Evolutionary conservation across 2,329 filamentous ascomycete species (phyloP), one percentile per base, ranked within the genome.

Genomic region (Thelonectria blattea): DNA sequence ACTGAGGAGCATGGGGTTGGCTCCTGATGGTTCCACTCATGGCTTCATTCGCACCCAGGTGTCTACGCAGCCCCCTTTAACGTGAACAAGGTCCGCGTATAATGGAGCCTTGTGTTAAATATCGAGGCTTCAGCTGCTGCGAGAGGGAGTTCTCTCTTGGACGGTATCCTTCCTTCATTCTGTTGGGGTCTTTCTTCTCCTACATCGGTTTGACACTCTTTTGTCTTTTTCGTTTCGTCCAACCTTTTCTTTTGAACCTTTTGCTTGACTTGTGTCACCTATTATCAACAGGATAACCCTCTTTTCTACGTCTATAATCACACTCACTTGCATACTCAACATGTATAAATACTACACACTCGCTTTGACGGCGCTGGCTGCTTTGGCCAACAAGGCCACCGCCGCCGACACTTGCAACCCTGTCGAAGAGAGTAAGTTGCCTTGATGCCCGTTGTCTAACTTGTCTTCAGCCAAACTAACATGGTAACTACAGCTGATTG

Each of bases 381-480:
- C 51, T n/a, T 39, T 58, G 10, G 54, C 52, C 30, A 17, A 18
- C 12, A 18, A 17, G 41, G 50, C 22, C 17, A 14, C 48, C 6
- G 59, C 50, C 5, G 34, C n/a, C 22, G 42, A 47, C 22, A 30
- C 27, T 12, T 70, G 68, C 49, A 67, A 70, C 32, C 68, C 67
- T 2, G 52, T 70, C 49, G 34, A 60, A 24, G 56, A 67, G 34
- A 52, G 67, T 70, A 60, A 24, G 64, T 42, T 20, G 30, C 10
- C 12, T 12, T 15, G 2, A n/a, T n/a, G n/a, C n/a, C n/a, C n/a
- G n/a, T n/a, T n/a, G n/a, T n/a, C n/a, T n/a, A n/a, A n/a, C n/a
- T 39, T 34, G 46, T 48, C 3, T 17, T 18, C 2, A 4, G 30
- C n/a, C 11, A 2, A 11, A 17, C 46, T 63, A 18, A 69, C 18